Evolutionary conservation across 2,329 filamentous ascomycete genomes (phyloP), one percentile per base, ranked within the genome.

Genomic region (Microsporum canis): DNA sequence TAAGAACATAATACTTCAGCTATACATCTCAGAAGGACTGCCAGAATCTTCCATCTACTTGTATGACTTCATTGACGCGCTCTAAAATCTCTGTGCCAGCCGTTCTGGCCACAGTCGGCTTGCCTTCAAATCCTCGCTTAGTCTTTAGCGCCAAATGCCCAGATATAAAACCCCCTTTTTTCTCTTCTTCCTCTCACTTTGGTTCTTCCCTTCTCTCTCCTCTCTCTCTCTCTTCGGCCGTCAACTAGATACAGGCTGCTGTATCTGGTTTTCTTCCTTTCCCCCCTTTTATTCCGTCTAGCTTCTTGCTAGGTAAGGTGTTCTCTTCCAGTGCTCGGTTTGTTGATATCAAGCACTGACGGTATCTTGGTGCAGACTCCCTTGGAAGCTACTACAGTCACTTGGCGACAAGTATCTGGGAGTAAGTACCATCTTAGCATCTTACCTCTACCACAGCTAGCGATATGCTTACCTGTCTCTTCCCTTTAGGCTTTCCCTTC

Each of bases 81-180:
- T 57, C 10, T 39, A 7, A 38, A 57, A 38, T 51, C 47, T 51
- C 47, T 27, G n/a, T 8, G n/a, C 47, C 7, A 51, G 27, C 3
- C 33, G 12, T 29, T 14, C 33, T 17, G 53, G 29, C 56, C 17
- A 41, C 36, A 31, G 23, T 10, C 17, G 29, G 36, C 56, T 17
- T 14, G 36, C 56, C 10, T 58, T 39, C 8, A 8, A 57, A 49
- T 38, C 34, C 34, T 62, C 58, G 60, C 57, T 60, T 63, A 59
- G 36, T 23, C n/a, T 23, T 55, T 63, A 61, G 62, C 57, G 62
- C 51, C 47, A 14, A 43, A 47, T 43, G 2, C 23, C 36, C 29
- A 12, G 45, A 29, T 63, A 66, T 66, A 63, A 62, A 66, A 55
- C 47, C 34, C 57, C 41, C 61, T 23, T n/a, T 55, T 45, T 45